A percentile compares a stretch with the other conserved stretches of the same genome.
Conservation (phyloP, 352 stramenopile genomes). For the Globisporangium cystogenes region DNA sequence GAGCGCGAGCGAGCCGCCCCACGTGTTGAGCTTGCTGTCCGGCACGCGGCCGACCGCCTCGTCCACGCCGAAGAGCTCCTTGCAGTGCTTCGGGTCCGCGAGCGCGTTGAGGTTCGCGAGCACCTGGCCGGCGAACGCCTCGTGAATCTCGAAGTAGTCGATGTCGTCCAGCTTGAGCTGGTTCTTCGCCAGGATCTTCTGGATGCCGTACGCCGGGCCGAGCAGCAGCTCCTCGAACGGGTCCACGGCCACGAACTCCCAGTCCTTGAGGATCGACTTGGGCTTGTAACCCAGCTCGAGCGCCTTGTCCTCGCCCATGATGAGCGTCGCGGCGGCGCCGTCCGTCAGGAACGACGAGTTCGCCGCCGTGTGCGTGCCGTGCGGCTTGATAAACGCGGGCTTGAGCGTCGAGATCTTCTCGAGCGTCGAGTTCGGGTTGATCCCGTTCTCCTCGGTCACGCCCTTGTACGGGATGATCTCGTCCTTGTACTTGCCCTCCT, state of each 20-base stretch:
- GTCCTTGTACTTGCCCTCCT: constrained; percentile 91
- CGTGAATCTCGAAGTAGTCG: constrained; percentile 99
- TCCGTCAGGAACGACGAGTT: constrained; percentile 98
- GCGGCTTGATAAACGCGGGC: constrained; percentile 97
- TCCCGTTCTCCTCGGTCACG: constrained; percentile 94
- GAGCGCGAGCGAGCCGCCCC: constrained; percentile 94
- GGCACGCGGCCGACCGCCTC: constrained; percentile 90
- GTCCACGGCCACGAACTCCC: constrained; percentile 96
- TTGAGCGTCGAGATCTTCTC: constrained; percentile 96
- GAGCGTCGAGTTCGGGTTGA: constrained; percentile 93
- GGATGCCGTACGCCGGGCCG: constrained; percentile 94
- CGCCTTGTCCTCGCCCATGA: constrained; percentile 97
- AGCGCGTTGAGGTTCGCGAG: constrained; percentile 96
- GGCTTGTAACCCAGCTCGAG: constrained; percentile 95
- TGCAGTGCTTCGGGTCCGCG: constrained; percentile 92
- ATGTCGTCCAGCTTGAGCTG: constrained; percentile 93
- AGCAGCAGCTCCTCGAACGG: constrained; percentile 93
- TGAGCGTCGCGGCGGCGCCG: constrained; percentile 92
- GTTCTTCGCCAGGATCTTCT: constrained; percentile 77
- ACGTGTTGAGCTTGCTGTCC: constrained; percentile 96
- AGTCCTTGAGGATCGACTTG: constrained; percentile 93
- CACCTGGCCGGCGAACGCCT: constrained; percentile 98
- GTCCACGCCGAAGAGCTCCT: constrained; percentile 91
- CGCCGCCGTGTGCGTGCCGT: constrained; percentile 97
- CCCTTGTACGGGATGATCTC: constrained; percentile 95